Evolutionary conservation across 140 eudicot genomes (phyloP).

Genomic region (Flaveria floridana): DNA sequence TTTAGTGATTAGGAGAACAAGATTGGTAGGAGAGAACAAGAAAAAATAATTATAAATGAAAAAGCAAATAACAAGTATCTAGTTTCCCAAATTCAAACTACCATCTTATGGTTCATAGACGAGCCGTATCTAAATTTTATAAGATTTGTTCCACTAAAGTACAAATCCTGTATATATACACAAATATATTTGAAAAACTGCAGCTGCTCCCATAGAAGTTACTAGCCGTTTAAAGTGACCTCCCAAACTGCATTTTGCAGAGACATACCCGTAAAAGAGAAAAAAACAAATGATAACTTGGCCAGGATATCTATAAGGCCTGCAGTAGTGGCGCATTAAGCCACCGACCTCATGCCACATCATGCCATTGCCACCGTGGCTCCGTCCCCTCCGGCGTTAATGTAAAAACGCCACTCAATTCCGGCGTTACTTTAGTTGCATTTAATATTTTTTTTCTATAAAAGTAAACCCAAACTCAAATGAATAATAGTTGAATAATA

Average conservation of each 20-base stretch:
- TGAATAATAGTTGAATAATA: too few relatives aligned
- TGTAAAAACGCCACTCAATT: too few relatives aligned
- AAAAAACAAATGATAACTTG: background rate
- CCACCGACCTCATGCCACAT: too few relatives aligned
- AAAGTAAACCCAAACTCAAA: too few relatives aligned
- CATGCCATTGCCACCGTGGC: too few relatives aligned
- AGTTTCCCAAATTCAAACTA: conserved; percentile 1
- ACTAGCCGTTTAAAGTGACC: background rate
- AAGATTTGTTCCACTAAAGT: background rate
- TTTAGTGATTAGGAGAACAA: background rate
- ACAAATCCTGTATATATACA: background rate
- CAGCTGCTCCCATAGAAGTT: background rate
- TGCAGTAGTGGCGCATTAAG: too few relatives aligned
- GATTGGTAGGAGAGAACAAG: background rate
- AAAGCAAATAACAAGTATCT: background rate
- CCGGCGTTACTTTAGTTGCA: too few relatives aligned
- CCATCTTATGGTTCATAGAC: conserved; percentile 2
- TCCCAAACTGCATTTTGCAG: background rate
- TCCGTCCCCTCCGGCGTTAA: too few relatives aligned
- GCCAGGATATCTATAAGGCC: background rate
- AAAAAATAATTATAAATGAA: too few relatives aligned
- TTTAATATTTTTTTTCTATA: too few relatives aligned
- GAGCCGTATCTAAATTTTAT: background rate
- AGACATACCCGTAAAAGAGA: background rate
- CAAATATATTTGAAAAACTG: background rate